Conservation (phyloP, 805 yeast genomes). For the Blastobotrys robertii region DNA sequence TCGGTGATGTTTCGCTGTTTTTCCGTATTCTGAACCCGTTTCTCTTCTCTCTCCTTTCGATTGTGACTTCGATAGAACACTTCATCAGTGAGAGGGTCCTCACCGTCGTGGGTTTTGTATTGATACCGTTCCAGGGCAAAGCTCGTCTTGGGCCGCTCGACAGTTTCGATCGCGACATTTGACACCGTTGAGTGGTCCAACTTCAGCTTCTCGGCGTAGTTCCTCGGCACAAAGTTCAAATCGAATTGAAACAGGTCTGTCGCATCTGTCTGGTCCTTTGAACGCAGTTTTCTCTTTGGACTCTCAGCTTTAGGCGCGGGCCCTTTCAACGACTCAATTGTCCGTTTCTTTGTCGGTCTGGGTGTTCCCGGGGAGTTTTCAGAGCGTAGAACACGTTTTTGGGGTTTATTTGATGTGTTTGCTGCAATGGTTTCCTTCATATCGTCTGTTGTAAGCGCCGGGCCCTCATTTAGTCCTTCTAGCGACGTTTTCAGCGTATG, state of each 20-base stretch:
- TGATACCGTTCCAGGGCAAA: not conserved
- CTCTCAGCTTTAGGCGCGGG: not conserved
- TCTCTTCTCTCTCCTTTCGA: constrained; percentile 56
- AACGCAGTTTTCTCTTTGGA: not conserved
- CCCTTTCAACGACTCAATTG: not conserved
- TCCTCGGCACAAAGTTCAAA: constrained; percentile 8
- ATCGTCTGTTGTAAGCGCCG: no score
- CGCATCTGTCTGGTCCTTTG: constrained; percentile 8
- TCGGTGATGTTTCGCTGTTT: constrained; percentile 44
- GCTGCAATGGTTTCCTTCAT: no score
- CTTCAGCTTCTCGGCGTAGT: constrained; percentile 1
- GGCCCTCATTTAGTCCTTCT: no score
- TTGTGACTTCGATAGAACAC: constrained; percentile 42
- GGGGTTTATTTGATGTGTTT: no score
- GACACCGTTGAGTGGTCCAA: not conserved
- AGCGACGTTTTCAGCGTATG: no score
- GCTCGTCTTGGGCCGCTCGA: not conserved
- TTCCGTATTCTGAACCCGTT: constrained; percentile 46
- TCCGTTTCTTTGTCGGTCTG: not conserved
- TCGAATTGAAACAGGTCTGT: constrained; percentile 18
- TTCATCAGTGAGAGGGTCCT: constrained; percentile 41
- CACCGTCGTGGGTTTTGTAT: not conserved
- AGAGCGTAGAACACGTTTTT: not conserved
- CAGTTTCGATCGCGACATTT: no score
- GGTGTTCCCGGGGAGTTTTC: not conserved